Evolutionary conservation across 805 yeast genomes (phyloP), one percentile per base, ranked within the genome.

Genomic region (Lipomyces chichibuensis): DNA sequence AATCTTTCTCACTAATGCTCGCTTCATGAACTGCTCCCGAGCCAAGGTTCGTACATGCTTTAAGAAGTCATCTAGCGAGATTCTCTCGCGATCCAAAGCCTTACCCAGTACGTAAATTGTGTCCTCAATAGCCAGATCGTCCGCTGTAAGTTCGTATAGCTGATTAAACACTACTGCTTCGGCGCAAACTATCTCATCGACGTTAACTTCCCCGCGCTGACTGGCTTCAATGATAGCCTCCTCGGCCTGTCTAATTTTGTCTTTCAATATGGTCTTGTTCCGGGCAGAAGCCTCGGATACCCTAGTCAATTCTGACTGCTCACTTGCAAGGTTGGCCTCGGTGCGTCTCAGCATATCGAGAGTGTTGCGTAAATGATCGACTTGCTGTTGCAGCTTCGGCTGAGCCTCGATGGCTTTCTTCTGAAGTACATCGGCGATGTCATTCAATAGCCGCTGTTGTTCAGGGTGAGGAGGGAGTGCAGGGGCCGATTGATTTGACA

Each of bases 81-180:
- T 73, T 57, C 78, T 74, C 3, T 85, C 87, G 2, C 78, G 72
- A 65, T 84, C 87, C 66, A 84, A 85, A 3, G 85, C 83, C 25
- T 87, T 85, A 4, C 85, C 84, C 9, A 92, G 79, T 11, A 86
- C 81, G 65, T 84, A 81, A 5, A 86, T 79, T 0, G 93, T 81
- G 74, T 93, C 97, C 37, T 84, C 84, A n/a, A 88, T 83, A 0
- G 96, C 90, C 67, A 83, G 82, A 62, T 89, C 90, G 52, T 85
- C 88, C 23, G 92, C 84, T 0, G 85, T 85, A 0, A 88, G 78
- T 25, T 84, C 84, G 74, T 89, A 88, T 14, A 89, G 73, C 75
- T 91, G 96, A 65, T 84, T 82, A 63, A 83, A 81, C 0, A 83
- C 87, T 0, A 80, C 79, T 0, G 86, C 83, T 63, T 84, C 87